Evolutionary conservation across 257 asterid genomes (phyloP), one percentile per base, ranked within the genome.

Genomic region (Lycium barbarum): DNA sequence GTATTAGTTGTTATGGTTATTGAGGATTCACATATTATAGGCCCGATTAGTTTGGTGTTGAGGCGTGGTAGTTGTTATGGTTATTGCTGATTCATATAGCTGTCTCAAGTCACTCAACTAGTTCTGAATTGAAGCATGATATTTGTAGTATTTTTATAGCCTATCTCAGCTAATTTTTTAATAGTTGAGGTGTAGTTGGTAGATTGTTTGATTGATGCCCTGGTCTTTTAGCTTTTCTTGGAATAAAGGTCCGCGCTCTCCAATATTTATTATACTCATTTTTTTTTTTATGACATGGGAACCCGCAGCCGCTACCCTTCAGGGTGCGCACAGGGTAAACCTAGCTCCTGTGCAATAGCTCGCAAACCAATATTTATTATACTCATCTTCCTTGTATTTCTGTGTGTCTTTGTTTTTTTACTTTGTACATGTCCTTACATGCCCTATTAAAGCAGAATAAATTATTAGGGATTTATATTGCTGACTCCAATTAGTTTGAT

Each of bases 201-300:
- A 36, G 70, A 68, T 36, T 68, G 7, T 70, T 70, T 20, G 79
- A 12, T 81, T 85, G 63, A 59, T 78, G 76, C 83, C 86, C 78
- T 59, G 9, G 22, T 49, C 45, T 12, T 18, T 74, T 74, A 49
- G 61, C 62, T 22, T 74, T 68, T 74, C 11, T 74, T 74, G 22
- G 45, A 40, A 40, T 40, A 40, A 40, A 40, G 45, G 49, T 20
- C 13, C 20, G 20, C 62, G n/a, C 49, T 22, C 13, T 49, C n/a
- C n/a, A n/a, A n/a, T n/a, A n/a, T n/a, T n/a, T n/a, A n/a, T n/a
- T n/a, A n/a, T n/a, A n/a, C n/a, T n/a, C n/a, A n/a, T n/a, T n/a
- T n/a, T n/a, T n/a, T n/a, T n/a, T n/a, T n/a, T n/a, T n/a, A n/a
- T n/a, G n/a, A n/a, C n/a, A n/a, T n/a, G n/a, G n/a, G n/a, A n/a